Evolutionary conservation across 129 eudicot genomes (phyloP).

Genomic region (Arctium minus): DNA sequence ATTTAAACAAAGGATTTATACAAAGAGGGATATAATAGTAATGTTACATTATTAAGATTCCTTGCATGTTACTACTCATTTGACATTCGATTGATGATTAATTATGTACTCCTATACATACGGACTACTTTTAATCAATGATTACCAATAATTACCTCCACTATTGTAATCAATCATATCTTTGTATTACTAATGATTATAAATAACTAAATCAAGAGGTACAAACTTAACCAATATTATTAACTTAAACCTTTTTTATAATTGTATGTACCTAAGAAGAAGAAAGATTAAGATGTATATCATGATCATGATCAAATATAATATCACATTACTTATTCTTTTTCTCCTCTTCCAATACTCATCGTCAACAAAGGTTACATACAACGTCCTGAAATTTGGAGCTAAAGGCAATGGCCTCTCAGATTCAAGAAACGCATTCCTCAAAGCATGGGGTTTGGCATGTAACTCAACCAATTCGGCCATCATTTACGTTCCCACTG

Average conservation of each 20-base stretch:
- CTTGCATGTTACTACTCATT: conserved; percentile 16
- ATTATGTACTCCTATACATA: conserved; percentile 1
- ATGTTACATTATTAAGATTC: not conserved
- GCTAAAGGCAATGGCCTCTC: conserved; percentile 17
- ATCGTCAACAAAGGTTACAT: conserved; percentile 22
- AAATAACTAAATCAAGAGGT: not conserved
- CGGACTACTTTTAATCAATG: conserved; percentile 21
- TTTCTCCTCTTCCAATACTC: conserved; percentile 1
- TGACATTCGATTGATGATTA: not conserved
- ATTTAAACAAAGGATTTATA: not conserved
- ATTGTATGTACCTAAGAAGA: too few relatives aligned
- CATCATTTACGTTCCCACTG: conserved; percentile 10
- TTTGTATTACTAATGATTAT: not conserved
- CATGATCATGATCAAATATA: not conserved
- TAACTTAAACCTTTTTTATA: not conserved
- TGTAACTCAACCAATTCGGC: conserved; percentile 17
- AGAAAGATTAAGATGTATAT: not conserved
- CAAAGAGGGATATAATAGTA: not conserved
- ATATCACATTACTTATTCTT: not conserved
- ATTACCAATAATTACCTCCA: not conserved
- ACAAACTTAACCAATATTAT: not conserved
- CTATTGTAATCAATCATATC: not conserved
- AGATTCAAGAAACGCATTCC: conserved; percentile 24
- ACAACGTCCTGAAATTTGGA: conserved; percentile 21
- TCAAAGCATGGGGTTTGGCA: conserved; percentile 21